Base-by-base conservation (phyloP, 75 land plant species). In the Larix kaempferi region DNA sequence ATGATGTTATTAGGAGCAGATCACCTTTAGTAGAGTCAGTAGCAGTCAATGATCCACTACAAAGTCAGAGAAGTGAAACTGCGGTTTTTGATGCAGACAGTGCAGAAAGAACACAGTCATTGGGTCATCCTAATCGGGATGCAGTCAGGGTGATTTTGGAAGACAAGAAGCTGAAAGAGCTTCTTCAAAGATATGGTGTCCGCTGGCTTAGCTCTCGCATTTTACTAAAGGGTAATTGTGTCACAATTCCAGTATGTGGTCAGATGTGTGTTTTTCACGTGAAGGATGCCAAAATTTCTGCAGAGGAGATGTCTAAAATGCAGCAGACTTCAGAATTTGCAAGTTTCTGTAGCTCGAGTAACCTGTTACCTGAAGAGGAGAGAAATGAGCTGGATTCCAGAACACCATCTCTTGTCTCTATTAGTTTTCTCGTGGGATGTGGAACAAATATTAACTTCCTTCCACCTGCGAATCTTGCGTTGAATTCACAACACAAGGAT, bases 191-290 rank as follows among this genome's bases (percentile, higher is more conserved):
- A 14, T 86, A 85, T 77, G 87, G 89, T 52, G 61, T 76, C 44
- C 78, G 84, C 16, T 91, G 92, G 98, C 83, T 98, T 39, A 58
- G 74, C 76, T 87, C 82, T 17, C 91, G 99, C 5, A 35, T 59
- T 59, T 74, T 98, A 63, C 84, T 98, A 25, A 66, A 19, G 59
- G 96, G 98, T 14, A 93, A 95, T 78, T 49, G 89, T 74, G 99
- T 95, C 6, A n/a, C 76, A 16, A 73, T 98, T 19, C 92, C 96
- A 56, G 52, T 91, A 57, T 86, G 91, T 83, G 88, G 91, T 25
- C 67, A 84, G 27, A 77, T 88, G 69, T 88, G 83, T 56, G 14
- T 80, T 27, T 90, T 92, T 56, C 76, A 55, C 13, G 91, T 94
- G 23, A 78, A 77, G 11, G 86, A 77, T 77, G 81, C 84, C 25